A percentile compares a stretch with the other conserved stretches of the same genome.
Evolutionary conservation across 495 filamentous ascomycete species (phyloP).

Genomic region (Lasiosphaeria ovina): DNA sequence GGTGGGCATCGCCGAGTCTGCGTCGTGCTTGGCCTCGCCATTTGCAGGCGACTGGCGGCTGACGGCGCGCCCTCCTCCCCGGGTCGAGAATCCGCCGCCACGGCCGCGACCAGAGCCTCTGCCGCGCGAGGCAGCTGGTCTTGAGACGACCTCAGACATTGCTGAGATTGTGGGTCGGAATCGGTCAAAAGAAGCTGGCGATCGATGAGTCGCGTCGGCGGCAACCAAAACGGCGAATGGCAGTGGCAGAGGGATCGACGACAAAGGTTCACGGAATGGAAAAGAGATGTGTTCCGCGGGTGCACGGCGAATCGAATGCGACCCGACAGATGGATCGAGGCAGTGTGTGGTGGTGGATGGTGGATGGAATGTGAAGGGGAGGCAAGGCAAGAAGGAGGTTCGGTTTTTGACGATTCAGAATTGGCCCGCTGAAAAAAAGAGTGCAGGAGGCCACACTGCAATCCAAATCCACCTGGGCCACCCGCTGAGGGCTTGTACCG

Average conservation of each 20-base stretch:
- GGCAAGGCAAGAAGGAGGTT: slow-evolving; percentile 27
- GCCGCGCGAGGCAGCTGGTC: slow-evolving; percentile 59
- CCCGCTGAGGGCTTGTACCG: neutral
- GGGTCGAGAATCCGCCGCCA: slow-evolving; percentile 72
- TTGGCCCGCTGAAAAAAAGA: slow-evolving; percentile 27
- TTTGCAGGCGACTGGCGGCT: slow-evolving; percentile 45
- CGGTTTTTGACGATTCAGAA: slow-evolving; percentile 37
- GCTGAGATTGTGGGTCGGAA: slow-evolving; percentile 38
- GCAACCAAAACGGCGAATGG: slow-evolving; percentile 32
- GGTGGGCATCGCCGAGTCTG: slow-evolving; percentile 45
- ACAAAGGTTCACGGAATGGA: slow-evolving; percentile 18
- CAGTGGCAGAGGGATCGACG: slow-evolving; percentile 31
- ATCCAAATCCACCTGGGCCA: neutral
- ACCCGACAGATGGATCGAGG: slow-evolving; percentile 35
- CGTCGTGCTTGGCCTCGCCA: slow-evolving; percentile 58
- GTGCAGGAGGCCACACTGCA: slow-evolving; percentile 24
- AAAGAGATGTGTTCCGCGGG: slow-evolving; percentile 29
- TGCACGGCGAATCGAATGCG: slow-evolving; percentile 32
- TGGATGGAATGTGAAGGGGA: slow-evolving; percentile 20
- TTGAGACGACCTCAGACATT: slow-evolving; percentile 93
- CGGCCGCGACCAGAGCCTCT: slow-evolving; percentile 55
- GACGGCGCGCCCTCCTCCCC: slow-evolving; percentile 65
- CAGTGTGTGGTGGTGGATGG: slow-evolving; percentile 22
- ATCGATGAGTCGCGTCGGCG: slow-evolving; percentile 44
- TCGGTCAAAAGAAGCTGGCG: slow-evolving; percentile 29